Conservation (phyloP, 139 green algal species). For the Tetradesmus obliquus region DNA sequence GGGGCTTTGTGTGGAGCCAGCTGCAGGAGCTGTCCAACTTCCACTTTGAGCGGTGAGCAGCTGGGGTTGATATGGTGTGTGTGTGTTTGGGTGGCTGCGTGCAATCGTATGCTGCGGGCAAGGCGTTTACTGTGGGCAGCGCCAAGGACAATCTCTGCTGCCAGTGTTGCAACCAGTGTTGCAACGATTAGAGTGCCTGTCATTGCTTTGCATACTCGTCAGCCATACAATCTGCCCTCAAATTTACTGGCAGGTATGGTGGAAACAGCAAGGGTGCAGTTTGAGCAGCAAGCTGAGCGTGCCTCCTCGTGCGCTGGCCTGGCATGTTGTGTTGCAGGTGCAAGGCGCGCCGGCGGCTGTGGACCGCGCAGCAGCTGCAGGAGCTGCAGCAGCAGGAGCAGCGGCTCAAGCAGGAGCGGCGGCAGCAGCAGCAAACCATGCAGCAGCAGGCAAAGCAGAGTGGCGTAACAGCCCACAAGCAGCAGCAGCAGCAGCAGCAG, state of each 20-base stretch:
- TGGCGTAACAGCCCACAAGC: not conserved
- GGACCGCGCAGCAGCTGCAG: constrained; percentile 3
- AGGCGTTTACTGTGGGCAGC: too few species aligned
- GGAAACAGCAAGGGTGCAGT: too few species aligned
- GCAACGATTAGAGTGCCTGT: too few species aligned
- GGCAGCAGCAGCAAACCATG: not conserved
- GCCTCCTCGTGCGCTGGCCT: not conserved
- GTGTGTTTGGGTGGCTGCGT: not conserved
- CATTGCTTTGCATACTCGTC: too few species aligned
- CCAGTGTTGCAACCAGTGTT: too few species aligned
- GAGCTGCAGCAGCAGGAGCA: constrained; percentile 11
- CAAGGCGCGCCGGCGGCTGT: not conserved
- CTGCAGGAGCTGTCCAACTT: constrained; percentile 56
- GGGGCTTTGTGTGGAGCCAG: constrained; percentile 74
- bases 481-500: constrained; percentile 27
- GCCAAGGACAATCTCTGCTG: too few species aligned
- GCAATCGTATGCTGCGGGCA: not conserved
- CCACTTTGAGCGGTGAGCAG: constrained; percentile 33
- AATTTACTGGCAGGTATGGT: too few species aligned
- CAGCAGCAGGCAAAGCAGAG: constrained; percentile 27
- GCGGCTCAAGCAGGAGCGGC: constrained; percentile 18
- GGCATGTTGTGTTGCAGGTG: not conserved
- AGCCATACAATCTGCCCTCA: too few species aligned
- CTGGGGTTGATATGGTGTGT: not conserved
- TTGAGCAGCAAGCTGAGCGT: too few species aligned